Percentiles rank a stretch among this genome's conserved stretches.
Evolutionary conservation across 257 asterid species (phyloP).

Genomic region (Solanum pimpinellifolium): DNA sequence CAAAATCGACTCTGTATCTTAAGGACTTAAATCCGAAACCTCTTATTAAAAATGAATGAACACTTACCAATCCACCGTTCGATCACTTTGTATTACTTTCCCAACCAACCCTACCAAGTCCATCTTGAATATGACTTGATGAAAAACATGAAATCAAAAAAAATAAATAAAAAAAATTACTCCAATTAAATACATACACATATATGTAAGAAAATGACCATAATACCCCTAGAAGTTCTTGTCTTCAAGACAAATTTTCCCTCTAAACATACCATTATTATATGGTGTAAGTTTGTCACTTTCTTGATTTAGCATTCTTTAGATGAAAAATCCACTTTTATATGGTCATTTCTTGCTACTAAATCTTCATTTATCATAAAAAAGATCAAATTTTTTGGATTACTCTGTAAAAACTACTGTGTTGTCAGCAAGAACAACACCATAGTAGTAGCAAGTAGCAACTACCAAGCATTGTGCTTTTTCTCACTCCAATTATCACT

Average conservation of each 20-base stretch:
- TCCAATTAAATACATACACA: background rate
- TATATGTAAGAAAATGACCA: background rate
- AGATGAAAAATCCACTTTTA: conserved; percentile 10
- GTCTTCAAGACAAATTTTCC: background rate
- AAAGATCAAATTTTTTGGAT: background rate
- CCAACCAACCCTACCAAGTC: background rate
- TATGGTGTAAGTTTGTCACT: background rate
- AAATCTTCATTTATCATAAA: background rate
- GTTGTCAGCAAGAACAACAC: background rate
- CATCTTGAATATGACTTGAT: background rate
- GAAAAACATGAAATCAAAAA: background rate
- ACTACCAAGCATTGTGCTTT: background rate
- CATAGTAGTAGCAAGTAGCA: background rate
- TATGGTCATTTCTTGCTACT: conserved; percentile 9
- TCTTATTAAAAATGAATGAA: background rate
- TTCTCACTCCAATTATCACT: conserved; percentile 50
- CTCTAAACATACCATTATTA: background rate
- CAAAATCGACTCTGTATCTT: too few species aligned
- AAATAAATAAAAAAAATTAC: background rate
- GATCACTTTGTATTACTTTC: background rate
- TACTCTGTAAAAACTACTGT: background rate
- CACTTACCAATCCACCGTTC: background rate
- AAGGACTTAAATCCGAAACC: too few species aligned
- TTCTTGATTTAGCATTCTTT: background rate
- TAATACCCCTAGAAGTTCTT: background rate